A percentile compares a stretch with the other conserved stretches of the same genome.
These are phyloP conservation scores for Amanita thiersii DNA, from an alignment of 768 basidiomycete species.

Conservation along the genomic window DNA sequence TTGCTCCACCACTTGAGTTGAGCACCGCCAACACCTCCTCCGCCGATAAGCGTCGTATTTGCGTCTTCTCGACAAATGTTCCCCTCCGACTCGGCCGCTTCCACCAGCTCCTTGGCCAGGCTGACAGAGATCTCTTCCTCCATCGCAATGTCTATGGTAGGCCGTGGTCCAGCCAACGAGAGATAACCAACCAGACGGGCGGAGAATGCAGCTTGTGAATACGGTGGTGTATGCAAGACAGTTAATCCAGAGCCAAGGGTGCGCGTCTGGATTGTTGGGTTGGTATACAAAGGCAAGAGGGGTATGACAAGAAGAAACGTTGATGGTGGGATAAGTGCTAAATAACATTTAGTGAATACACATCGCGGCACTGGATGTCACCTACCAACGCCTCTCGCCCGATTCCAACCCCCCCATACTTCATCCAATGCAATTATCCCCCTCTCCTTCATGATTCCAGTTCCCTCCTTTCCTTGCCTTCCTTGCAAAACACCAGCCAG, in stretches of 20 bases:
- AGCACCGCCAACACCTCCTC: slow-evolving; percentile 38
- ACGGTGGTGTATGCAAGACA: slow-evolving; percentile 81
- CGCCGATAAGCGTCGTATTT: slow-evolving; percentile 26
- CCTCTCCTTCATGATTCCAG: slow-evolving; percentile 69
- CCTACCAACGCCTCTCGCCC: slow-evolving; percentile 85
- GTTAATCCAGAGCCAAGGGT: slow-evolving; percentile 67
- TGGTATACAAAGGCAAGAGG: slow-evolving; percentile 54
- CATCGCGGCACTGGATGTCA: slow-evolving; percentile 10
- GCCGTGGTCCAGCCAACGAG: slow-evolving; percentile 39
- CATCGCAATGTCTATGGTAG: slow-evolving; percentile 62
- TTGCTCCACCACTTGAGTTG: slow-evolving; percentile 74
- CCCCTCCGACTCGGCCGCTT: slow-evolving; percentile 62
- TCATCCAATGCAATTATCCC: slow-evolving; percentile 87
- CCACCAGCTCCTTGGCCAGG: slow-evolving; percentile 72
- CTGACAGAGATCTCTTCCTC: slow-evolving; percentile 68
- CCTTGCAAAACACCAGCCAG: slow-evolving; percentile 64
- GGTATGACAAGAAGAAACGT: slow-evolving; percentile 75
- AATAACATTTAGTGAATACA: not conserved
- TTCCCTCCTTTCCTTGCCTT: slow-evolving; percentile 18
- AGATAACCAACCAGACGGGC: slow-evolving; percentile 55
- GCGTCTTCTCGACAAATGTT: slow-evolving; percentile 73
- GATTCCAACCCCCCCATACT: slow-evolving; percentile 94
- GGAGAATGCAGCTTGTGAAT: slow-evolving; percentile 59
- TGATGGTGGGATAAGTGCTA: slow-evolving; percentile 85
- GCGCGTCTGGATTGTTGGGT: slow-evolving; percentile 58